A percentile compares a stretch with the other conserved stretches of the same genome.
These are phyloP conservation scores for Lipomyces lipofer DNA, from an alignment of 805 yeast species.

Conservation along the genomic window DNA sequence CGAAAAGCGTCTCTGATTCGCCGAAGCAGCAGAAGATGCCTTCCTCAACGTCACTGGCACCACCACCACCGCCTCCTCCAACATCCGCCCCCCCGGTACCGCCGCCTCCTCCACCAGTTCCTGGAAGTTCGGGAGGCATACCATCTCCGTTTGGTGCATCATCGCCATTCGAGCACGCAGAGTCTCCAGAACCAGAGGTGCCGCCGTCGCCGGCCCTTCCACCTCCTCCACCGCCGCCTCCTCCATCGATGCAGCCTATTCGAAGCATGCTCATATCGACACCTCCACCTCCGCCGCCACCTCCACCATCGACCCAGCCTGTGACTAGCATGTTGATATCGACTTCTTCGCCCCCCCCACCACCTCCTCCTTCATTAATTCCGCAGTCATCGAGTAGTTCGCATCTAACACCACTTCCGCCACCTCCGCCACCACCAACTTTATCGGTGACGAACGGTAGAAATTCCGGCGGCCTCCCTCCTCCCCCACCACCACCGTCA, in stretches of 20 bases:
- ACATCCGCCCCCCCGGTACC: constrained; percentile 27
- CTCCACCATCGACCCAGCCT: constrained; percentile 39
- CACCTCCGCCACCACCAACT: constrained; percentile 19
- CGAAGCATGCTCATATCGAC: not conserved
- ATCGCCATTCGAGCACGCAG: not conserved
- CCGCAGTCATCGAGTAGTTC: not conserved
- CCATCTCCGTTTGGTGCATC: constrained; percentile 13
- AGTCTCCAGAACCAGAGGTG: constrained; percentile 10
- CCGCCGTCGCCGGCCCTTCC: constrained; percentile 13
- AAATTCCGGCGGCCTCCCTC: constrained; percentile 23
- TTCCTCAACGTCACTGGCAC: too few relatives aligned
- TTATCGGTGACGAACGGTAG: constrained; percentile 17
- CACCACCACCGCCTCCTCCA: too few relatives aligned
- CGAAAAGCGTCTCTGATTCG: not conserved
- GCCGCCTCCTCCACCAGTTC: constrained; percentile 34
- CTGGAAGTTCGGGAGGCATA: constrained; percentile 23
- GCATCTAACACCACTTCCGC: constrained; percentile 14
- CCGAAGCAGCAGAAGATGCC: not conserved
- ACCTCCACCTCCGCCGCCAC: constrained; percentile 38
- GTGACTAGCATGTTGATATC: constrained; percentile 5
- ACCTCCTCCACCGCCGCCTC: constrained; percentile 32
- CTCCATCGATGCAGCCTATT: constrained; percentile 7
- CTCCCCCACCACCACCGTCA: constrained; percentile 39
- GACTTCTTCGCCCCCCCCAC: constrained; percentile 30
- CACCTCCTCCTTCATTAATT: constrained; percentile 38